Conservation (phyloP, 1,284 basidiomycete genomes). For the Cryptococcus hybrid region DNA sequence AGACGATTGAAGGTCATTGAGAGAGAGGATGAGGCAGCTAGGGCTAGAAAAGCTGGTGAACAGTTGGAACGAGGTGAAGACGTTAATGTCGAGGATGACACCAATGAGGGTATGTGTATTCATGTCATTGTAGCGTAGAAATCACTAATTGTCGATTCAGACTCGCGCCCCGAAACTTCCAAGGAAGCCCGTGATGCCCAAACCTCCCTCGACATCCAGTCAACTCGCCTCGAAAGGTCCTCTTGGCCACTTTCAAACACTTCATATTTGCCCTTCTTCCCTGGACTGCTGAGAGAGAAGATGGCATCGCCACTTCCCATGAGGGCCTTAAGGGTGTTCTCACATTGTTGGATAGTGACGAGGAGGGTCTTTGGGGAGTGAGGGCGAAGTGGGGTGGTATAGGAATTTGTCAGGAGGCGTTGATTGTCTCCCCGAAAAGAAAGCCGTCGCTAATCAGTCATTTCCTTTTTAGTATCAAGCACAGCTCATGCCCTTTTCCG, state of each 20-base stretch:
- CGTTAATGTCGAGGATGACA: slow-evolving; percentile 26
- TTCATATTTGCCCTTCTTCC: slow-evolving; percentile 37
- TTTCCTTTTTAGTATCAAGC: slow-evolving; percentile 18
- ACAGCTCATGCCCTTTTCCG: slow-evolving; percentile 28
- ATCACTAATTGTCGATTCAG: slow-evolving; percentile 4
- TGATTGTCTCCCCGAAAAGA: too few relatives aligned
- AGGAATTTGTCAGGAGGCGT: slow-evolving; percentile 45
- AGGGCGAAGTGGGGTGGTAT: slow-evolving; percentile 45
- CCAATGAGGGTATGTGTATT: slow-evolving; percentile 23
- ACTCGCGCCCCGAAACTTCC: slow-evolving; percentile 28
- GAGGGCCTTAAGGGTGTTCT: slow-evolving; percentile 39
- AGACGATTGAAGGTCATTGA: slow-evolving; percentile 68
- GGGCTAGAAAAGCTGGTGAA: slow-evolving; percentile 64
- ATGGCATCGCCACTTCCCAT: slow-evolving; percentile 4
- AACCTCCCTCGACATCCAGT: slow-evolving; percentile 38
- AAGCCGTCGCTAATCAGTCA: not conserved
- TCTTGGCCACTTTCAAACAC: slow-evolving; percentile 31
- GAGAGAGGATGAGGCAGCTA: slow-evolving; percentile 81
- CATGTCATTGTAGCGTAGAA: not conserved
- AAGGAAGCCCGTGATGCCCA: slow-evolving; percentile 41
- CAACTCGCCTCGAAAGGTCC: slow-evolving; percentile 35
- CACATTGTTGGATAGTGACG: slow-evolving; percentile 34
- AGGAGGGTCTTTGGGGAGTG: slow-evolving; percentile 38
- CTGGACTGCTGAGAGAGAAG: slow-evolving; percentile 16
- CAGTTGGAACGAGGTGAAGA: slow-evolving; percentile 40